Conservation (phyloP, 176 grass and related monocot genomes). For the Avena sativa region DNA sequence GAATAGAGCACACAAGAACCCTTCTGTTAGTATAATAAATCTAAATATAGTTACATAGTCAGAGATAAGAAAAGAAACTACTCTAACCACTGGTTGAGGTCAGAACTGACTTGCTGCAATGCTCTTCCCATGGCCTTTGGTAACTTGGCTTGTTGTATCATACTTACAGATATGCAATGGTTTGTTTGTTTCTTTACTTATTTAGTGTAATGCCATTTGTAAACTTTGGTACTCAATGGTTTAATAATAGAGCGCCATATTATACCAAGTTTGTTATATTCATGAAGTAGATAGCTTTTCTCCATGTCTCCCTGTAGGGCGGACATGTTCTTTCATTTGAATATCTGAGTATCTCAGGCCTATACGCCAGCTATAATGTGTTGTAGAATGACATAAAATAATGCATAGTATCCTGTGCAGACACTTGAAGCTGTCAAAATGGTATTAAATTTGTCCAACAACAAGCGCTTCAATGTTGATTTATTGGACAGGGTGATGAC, state of each 20-base stretch:
- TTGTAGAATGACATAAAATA: constrained; percentile 38
- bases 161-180: neutral
- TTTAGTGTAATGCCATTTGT: neutral
- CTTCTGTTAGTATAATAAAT: neutral
- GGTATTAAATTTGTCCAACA: constrained; percentile 69
- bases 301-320: neutral
- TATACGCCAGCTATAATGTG: neutral
- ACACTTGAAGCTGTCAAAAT: constrained; percentile 87
- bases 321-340: constrained; percentile 19
- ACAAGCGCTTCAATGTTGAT: constrained; percentile 67
- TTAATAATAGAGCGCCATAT: neutral
- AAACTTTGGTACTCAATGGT: neutral
- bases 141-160: constrained; percentile 5
- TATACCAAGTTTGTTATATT: neutral
- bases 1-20: constrained; percentile 6
- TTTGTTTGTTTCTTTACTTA: neutral
- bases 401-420: constrained; percentile 52
- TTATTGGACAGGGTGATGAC: constrained; percentile 77
- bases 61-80: neutral
- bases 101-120: neutral
- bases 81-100: neutral
- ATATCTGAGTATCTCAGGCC: constrained; percentile 14
- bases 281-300: constrained; percentile 14
- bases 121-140: neutral
- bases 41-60: neutral